phyloP scores from a whole-genome alignment of 2,329 filamentous ascomycete species.

The Penicillium sp. region DNA sequence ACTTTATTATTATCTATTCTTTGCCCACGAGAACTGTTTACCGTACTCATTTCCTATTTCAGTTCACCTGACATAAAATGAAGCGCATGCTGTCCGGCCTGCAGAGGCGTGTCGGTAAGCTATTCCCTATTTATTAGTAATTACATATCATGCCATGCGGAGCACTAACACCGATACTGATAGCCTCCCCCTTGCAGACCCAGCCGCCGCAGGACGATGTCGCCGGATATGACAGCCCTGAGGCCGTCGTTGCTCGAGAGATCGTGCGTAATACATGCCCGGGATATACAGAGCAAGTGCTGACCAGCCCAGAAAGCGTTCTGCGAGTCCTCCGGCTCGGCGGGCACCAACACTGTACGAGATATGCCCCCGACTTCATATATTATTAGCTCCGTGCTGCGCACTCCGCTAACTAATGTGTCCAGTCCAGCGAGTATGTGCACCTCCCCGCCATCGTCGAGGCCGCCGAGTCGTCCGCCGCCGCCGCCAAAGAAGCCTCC shows the following conservation, averaged over 20 bases:
- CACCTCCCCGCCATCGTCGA: constrained; percentile 93
- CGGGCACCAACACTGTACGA: constrained; percentile 50
- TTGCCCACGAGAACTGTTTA: too few relatives aligned
- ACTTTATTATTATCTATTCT: too few relatives aligned
- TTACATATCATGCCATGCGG: background rate
- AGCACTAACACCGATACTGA: constrained; percentile 11
- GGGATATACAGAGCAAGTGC: background rate
- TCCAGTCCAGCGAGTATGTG: constrained; percentile 80
- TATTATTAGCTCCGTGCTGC: too few relatives aligned
- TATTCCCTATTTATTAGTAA: background rate
- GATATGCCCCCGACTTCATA: too few relatives aligned
- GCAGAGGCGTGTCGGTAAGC: constrained; percentile 13
- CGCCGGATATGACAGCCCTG: constrained; percentile 31
- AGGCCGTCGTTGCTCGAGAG: constrained; percentile 37
- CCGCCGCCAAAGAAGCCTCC: constrained; percentile 77
- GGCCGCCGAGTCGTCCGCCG: constrained; percentile 84
- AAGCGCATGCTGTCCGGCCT: constrained; percentile 15
- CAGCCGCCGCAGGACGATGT: background rate
- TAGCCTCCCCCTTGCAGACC: constrained; percentile 20
- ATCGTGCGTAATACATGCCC: constrained; percentile 29
- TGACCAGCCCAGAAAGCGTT: constrained; percentile 61
- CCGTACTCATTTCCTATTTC: too few relatives aligned
- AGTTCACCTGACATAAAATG: too few relatives aligned
- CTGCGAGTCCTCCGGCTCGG: constrained; percentile 67
- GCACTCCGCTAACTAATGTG: constrained; percentile 3